phyloP scores from a whole-genome alignment of 805 yeast genomes.

The Kazachstania bromeliacearum region DNA sequence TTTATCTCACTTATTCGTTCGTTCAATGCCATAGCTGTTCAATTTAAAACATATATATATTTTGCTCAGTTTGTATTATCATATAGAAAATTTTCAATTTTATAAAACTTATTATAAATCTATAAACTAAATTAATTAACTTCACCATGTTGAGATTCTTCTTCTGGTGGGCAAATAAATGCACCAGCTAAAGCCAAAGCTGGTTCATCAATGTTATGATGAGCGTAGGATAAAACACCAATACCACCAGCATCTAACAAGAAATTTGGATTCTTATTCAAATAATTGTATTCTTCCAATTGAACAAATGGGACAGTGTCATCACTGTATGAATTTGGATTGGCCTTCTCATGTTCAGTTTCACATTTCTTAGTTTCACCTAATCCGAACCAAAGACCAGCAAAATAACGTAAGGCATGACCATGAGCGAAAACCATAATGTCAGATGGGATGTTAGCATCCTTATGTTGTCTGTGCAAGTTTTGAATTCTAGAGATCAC shows the following conservation, averaged over 20 bases:
- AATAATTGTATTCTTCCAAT: constrained; percentile 27
- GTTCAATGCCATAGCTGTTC: not conserved
- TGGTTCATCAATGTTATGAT: constrained; percentile 75
- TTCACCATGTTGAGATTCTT: constrained; percentile 32
- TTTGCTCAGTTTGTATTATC: not conserved
- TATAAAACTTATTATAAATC: not conserved
- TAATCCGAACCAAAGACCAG: constrained; percentile 68
- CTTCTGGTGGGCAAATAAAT: constrained; percentile 61
- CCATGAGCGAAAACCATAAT: constrained; percentile 87
- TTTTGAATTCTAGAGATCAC: constrained; percentile 55
- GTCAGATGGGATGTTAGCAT: constrained; percentile 49
- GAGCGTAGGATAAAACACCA: constrained; percentile 86
- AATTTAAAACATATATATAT: no score
- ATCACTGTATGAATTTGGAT: constrained; percentile 19
- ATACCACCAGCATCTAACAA: constrained; percentile 92
- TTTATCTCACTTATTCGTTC: not conserved
- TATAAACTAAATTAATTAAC: constrained; percentile 3
- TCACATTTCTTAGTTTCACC: constrained; percentile 27
- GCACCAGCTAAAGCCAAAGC: constrained; percentile 81
- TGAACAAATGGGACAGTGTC: constrained; percentile 29
- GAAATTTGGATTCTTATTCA: constrained; percentile 60
- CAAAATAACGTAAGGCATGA: constrained; percentile 81
- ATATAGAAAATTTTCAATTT: not conserved
- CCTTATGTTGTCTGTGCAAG: constrained; percentile 48
- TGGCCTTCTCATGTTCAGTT: constrained; percentile 13